phyloP scores from a whole-genome alignment of 2,329 filamentous ascomycete species.

The Paraphoma sp. region DNA sequence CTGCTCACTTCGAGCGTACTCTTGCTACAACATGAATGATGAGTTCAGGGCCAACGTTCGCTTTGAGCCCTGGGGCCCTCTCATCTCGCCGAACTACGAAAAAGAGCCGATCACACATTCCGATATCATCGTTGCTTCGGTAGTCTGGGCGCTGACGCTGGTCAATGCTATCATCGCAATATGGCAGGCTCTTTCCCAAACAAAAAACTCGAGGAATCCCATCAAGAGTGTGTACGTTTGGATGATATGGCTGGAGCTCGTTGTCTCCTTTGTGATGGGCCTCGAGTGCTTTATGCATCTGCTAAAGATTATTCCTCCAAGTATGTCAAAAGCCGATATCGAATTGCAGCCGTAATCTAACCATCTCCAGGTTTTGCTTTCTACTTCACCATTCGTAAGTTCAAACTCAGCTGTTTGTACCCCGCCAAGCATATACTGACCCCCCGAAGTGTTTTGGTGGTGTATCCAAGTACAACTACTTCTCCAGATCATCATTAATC shows the following conservation, averaged over 20 bases:
- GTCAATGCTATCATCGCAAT: constrained; percentile 35
- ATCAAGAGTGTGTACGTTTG: constrained; percentile 53
- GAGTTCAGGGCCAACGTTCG: constrained; percentile 23
- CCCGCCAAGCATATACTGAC: neutral
- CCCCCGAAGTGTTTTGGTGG: constrained; percentile 46
- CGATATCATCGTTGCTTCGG: constrained; percentile 41
- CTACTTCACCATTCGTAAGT: constrained; percentile 40
- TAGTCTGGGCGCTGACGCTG: constrained; percentile 38
- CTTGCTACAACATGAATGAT: constrained; percentile 16
- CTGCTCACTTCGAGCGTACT: neutral
- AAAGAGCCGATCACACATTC: constrained; percentile 35
- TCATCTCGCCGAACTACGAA: constrained; percentile 29
- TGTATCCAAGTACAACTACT: constrained; percentile 48
- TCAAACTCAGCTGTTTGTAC: neutral
- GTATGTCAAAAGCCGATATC: constrained; percentile 20
- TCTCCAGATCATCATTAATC: constrained; percentile 52
- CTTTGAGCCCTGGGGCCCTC: constrained; percentile 33
- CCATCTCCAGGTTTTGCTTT: constrained; percentile 37
- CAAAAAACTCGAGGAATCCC: constrained; percentile 31
- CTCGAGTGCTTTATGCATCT: constrained; percentile 49
- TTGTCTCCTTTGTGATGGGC: constrained; percentile 52
- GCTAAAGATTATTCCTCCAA: constrained; percentile 40
- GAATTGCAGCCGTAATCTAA: constrained; percentile 1
- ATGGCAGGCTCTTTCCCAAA: constrained; percentile 43
- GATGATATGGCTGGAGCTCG: constrained; percentile 58